Evolutionary conservation across 805 yeast species (phyloP).

Genomic region (Myxozyma mucilagina): DNA sequence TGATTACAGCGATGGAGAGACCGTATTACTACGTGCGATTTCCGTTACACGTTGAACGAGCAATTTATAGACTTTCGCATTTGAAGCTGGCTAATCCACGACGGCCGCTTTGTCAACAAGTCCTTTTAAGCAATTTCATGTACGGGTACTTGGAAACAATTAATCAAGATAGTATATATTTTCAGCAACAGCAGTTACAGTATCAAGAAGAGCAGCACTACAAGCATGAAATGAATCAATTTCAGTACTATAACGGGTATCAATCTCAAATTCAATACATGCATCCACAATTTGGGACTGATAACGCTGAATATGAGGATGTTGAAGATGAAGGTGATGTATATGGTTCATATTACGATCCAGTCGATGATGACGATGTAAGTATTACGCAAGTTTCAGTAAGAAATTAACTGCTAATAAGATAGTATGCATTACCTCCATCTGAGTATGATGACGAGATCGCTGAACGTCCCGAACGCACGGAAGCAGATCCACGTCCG

Average conservation of each 20-base stretch:
- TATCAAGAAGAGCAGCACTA: slow-evolving; percentile 12
- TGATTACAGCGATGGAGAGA: background rate
- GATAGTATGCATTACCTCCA: background rate
- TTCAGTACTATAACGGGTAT: slow-evolving; percentile 14
- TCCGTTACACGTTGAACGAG: slow-evolving; percentile 94
- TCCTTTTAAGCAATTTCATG: slow-evolving; percentile 91
- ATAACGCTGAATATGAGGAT: background rate
- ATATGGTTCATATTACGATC: slow-evolving; percentile 9
- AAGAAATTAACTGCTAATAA: background rate
- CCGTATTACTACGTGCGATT: slow-evolving; percentile 50
- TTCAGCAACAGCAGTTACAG: slow-evolving; percentile 21
- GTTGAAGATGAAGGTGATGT: slow-evolving; percentile 11
- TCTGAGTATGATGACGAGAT: background rate
- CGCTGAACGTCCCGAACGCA: background rate
- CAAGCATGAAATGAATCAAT: slow-evolving; percentile 4
- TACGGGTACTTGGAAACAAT: slow-evolving; percentile 93
- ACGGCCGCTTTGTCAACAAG: slow-evolving; percentile 89
- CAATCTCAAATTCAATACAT: slow-evolving; percentile 2
- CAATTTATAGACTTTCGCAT: slow-evolving; percentile 89
- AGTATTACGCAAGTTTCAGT: background rate
- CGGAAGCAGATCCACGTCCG: background rate
- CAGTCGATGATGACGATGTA: slow-evolving; percentile 13
- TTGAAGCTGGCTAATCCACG: slow-evolving; percentile 92
- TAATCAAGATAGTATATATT: slow-evolving; percentile 57
- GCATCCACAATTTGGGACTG: background rate